Evolutionary conservation across 208 protist species (phyloP).

Genomic region (Acanthamoeba rhysodes): DNA sequence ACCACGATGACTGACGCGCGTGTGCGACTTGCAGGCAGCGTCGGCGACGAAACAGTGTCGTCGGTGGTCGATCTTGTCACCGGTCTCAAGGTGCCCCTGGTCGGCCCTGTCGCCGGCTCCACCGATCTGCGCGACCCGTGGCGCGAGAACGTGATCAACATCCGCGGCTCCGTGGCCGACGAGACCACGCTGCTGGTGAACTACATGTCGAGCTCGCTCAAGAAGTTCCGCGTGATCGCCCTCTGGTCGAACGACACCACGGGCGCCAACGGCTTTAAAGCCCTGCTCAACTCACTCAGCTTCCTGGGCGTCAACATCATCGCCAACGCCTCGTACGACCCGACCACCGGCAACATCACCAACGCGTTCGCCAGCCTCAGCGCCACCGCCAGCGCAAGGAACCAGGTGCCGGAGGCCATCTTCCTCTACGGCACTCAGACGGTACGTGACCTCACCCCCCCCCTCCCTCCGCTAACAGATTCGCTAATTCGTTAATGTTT

Average conservation of each 20-base stretch:
- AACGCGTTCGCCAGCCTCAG: neutral
- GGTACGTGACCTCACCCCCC: neutral
- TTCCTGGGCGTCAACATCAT: neutral
- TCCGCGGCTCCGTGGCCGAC: neutral
- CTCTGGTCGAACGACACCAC: conserved; percentile 33
- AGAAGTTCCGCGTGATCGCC: neutral
- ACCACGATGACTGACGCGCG: neutral
- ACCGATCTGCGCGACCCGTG: neutral
- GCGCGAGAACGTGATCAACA: conserved; percentile 13
- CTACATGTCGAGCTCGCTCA: neutral
- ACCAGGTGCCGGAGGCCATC: neutral
- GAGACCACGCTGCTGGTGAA: conserved; percentile 30
- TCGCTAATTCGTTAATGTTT: neutral
- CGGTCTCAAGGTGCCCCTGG: neutral
- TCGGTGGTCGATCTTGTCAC: neutral
- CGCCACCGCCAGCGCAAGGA: too few species aligned
- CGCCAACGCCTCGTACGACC: conserved; percentile 4
- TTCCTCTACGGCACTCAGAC: conserved; percentile 19
- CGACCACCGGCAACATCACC: neutral
- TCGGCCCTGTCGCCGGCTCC: neutral
- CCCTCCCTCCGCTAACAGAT: too few species aligned
- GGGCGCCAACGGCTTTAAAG: neutral
- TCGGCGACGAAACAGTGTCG: neutral
- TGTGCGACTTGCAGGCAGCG: neutral
- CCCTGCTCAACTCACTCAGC: neutral